A percentile compares a stretch with the other conserved stretches of the same genome.
These are phyloP conservation scores for Phialocephala sp. DNA, from an alignment of 2,329 filamentous ascomycete genomes.

Conservation along the genomic window DNA sequence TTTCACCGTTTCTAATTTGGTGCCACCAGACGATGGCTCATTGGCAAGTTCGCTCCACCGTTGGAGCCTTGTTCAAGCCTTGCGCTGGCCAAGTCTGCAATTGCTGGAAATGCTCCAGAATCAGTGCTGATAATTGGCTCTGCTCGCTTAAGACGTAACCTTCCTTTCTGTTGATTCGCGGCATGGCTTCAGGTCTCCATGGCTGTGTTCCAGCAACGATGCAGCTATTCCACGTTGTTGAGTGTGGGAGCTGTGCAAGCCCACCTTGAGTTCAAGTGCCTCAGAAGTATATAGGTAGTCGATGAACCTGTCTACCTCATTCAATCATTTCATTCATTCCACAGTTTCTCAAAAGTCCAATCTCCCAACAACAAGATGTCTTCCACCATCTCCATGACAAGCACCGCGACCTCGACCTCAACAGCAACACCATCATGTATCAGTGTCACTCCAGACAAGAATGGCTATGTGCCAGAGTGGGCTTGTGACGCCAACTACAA, in stretches of 20 bases:
- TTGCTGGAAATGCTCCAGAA: background rate
- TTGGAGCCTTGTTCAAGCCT: background rate
- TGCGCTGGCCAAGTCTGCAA: background rate
- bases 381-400: slow-evolving; percentile 24
- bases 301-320: background rate
- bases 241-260: background rate
- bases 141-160: background rate
- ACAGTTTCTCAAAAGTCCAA: background rate
- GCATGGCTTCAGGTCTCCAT: background rate
- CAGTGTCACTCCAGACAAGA: slow-evolving; percentile 44
- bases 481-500: slow-evolving; percentile 45
- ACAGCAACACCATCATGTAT: slow-evolving; percentile 33
- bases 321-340: background rate
- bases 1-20: background rate
- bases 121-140: background rate
- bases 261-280: background rate
- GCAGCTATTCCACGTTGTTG: background rate
- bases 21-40: background rate
- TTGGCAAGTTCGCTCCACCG: slow-evolving; percentile 6
- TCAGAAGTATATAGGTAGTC: slow-evolving; percentile 6
- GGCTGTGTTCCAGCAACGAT: background rate
- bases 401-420: slow-evolving; percentile 25
- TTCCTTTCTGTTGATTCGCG: background rate
- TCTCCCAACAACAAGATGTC: slow-evolving; percentile 24
- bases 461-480: slow-evolving; percentile 46